phyloP scores from a whole-genome alignment of 2,329 filamentous ascomycete genomes.

The Venturia oleaginea region DNA sequence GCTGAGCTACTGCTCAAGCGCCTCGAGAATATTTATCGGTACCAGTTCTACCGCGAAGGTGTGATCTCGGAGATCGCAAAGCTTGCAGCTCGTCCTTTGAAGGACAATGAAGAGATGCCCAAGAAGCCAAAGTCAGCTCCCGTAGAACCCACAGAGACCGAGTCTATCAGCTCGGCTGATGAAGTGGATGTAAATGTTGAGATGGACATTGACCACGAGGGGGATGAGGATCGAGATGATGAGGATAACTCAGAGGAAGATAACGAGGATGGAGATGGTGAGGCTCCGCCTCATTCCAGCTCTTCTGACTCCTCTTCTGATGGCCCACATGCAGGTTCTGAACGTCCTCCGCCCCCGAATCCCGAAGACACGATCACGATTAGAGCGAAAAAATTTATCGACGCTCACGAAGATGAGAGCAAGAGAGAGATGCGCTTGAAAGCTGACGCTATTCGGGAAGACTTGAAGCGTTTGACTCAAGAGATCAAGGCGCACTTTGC shows the following conservation, averaged over 20 bases:
- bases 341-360: conserved; percentile 23
- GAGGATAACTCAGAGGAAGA: conserved; percentile 35
- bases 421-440: conserved; percentile 68
- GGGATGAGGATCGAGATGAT: conserved; percentile 45
- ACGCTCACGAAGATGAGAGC: conserved; percentile 69
- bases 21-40: conserved; percentile 79
- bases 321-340: conserved; percentile 21
- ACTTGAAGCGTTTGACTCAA: conserved; percentile 60
- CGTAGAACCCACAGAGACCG: neutral
- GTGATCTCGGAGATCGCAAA: conserved; percentile 87
- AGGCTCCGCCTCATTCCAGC: conserved; percentile 36
- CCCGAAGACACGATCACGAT: conserved; percentile 55
- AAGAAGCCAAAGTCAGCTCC: conserved; percentile 15
- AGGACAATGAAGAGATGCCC: conserved; percentile 20
- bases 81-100: conserved; percentile 49
- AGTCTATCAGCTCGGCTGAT: neutral
- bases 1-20: conserved; percentile 80
- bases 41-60: conserved; percentile 94
- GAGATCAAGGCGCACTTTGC: conserved; percentile 67
- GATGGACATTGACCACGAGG: conserved; percentile 33
- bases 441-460: conserved; percentile 64
- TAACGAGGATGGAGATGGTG: conserved; percentile 43
- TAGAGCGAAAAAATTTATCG: conserved; percentile 74
- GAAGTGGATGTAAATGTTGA: conserved; percentile 7
- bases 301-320: conserved; percentile 57